A percentile compares a stretch with the other conserved stretches of the same genome.
phyloP scores from a whole-genome alignment of 495 filamentous ascomycete species.

The Bacidia rubella region DNA sequence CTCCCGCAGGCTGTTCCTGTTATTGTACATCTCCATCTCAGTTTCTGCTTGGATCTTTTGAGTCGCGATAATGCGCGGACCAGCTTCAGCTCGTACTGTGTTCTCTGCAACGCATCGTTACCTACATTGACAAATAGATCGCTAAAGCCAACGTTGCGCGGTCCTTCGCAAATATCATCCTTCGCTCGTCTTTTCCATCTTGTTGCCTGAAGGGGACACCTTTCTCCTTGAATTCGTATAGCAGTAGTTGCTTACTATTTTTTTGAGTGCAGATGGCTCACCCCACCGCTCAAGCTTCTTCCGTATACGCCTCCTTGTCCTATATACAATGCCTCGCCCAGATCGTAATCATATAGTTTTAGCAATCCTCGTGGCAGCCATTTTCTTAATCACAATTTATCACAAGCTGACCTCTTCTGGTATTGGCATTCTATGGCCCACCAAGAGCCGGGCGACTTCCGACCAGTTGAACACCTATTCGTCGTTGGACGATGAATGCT shows the following conservation, averaged over 20 bases:
- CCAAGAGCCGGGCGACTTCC: no score
- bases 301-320: background rate
- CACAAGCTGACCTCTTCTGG: background rate
- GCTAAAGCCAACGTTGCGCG: no score
- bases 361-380: background rate
- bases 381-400: background rate
- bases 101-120: no score
- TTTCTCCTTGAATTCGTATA: no score
- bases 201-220: no score
- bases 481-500: no score
- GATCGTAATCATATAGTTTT: background rate
- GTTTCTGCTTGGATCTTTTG: background rate
- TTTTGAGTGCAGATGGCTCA: background rate
- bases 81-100: no score
- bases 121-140: no score
- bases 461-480: no score
- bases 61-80: background rate
- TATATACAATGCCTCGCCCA: background rate
- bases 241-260: background rate
- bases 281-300: background rate
- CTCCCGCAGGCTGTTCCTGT: background rate
- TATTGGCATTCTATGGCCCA: background rate
- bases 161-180: no score
- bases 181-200: no score
- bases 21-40: background rate